Evolutionary conservation across 176 grass and related monocot species (phyloP), one percentile per base, ranked within the genome.

Genomic region (Ananas comosus): DNA sequence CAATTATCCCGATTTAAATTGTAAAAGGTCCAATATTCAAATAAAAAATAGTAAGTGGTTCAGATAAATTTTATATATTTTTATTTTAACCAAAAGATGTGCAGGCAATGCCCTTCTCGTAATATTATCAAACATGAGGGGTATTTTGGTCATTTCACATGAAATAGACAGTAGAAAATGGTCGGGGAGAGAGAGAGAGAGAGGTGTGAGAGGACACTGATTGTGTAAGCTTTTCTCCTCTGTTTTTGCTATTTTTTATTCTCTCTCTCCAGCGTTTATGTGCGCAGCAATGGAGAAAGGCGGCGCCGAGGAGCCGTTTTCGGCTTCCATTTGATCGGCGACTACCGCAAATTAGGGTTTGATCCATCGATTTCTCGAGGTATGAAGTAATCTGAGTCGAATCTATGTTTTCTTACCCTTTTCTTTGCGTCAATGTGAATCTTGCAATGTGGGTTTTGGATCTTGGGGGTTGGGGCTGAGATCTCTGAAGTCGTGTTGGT

Each of bases 201-300:
- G 33, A 76, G 70, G 78, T 63, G 49, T 63, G 64, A 73, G 81
- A 83, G 80, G 64, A 33, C 13, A 19, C 14, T 68, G 48, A 13
- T 49, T 13, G 6, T 42, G 33, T 71, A 53, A 51, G 21, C 19
- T 51, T 70, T 51, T 70, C 23, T 19, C 14, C 27, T 29, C 14
- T 17, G 27, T 19, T 12, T 42, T 70, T 12, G 11, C 22, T 49
- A 9, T 49, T 42, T 42, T 12, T 18, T 81, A 25, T 61, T 65
- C 76, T 19, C 48, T 23, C 54, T 66, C 58, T 70, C 74, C 73
- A 76, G 69, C 77, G 47, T 74, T 67, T 53, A 80, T 58, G 63
- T 82, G 58, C 80, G 67, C 52, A 24, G 67, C 66, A 72, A 66
- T 78, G 56, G 56, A 9, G 56, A 61, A 61, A 61, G 56, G 56